A percentile compares a stretch with the other conserved stretches of the same genome.
Evolutionary conservation across 2,329 filamentous ascomycete species (phyloP).

Genomic region (Ophiostoma tasmaniense): DNA sequence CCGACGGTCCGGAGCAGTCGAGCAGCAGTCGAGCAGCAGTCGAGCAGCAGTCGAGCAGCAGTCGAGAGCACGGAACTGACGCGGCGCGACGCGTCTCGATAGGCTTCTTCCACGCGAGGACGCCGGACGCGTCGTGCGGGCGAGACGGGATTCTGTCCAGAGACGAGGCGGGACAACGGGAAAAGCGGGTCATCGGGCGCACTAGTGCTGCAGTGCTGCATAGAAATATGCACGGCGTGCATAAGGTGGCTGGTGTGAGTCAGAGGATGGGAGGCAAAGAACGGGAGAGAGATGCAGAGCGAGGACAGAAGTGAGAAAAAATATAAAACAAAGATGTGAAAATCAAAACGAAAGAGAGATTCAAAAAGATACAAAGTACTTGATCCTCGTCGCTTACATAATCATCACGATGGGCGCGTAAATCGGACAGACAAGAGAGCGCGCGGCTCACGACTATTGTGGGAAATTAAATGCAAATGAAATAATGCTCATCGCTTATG

Average conservation of each 20-base stretch:
- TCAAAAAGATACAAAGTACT: not conserved
- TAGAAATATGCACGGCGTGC: not conserved
- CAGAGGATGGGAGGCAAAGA: not conserved
- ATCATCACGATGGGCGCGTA: not conserved
- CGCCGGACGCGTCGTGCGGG: constrained; percentile 9
- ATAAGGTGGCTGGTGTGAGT: constrained; percentile 1
- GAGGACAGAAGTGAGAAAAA: not conserved
- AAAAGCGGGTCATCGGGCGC: constrained; percentile 4
- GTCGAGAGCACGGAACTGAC: constrained; percentile 14
- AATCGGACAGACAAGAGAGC: not conserved
- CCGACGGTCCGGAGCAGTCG: not conserved
- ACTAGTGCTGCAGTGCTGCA: constrained; percentile 7
- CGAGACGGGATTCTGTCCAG: too few relatives aligned
- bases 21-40: too few relatives aligned
- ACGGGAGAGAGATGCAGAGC: not conserved
- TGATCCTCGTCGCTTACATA: not conserved
- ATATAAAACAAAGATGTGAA: not conserved
- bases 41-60: too few relatives aligned
- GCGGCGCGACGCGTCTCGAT: constrained; percentile 12
- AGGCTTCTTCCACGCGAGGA: not conserved
- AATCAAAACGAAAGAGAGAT: not conserved
- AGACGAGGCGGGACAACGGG: not conserved
- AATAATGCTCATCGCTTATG: not conserved
- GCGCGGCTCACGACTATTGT: not conserved
- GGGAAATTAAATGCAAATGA: not conserved